Evolutionary conservation across 805 yeast species (phyloP), one percentile per base, ranked within the genome.

Genomic region (Kazachstania taianensis): DNA sequence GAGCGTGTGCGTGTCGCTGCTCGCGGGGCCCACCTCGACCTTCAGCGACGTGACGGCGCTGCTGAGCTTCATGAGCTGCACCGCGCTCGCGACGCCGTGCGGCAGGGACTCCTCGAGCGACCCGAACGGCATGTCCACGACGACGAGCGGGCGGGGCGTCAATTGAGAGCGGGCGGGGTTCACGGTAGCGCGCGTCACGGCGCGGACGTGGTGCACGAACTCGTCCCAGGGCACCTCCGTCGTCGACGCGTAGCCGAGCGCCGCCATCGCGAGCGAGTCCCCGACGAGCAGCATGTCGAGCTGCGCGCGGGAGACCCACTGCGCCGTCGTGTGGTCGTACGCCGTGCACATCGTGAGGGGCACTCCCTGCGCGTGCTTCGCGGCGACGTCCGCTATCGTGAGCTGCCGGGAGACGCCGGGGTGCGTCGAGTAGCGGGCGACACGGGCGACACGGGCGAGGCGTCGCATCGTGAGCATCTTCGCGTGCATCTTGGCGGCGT

Each of bases 51-150:
- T 44, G 2, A 57, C 52, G n/a, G 43, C 50, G 16, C 47, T 41
- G 30, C 48, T 46, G 30, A 50, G 15, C 38, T 55, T 54, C 53
- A 55, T 49, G 17, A 57, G 28, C 16, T 52, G 48, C 39, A 89
- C 70, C 0, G 83, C 89, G 44, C 85, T 82, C 44, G 52, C 83
- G 3, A 81, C 55, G 2, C 94, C 94, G 42, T 78, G 72, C 14
- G 68, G 67, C 0, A 68, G 57, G 3, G 81, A 69, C 1, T 66
- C 48, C 54, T 89, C 97, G 53, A 75, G 87, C 0, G 81, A 62
- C 0, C 97, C 97, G 61, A 81, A 87, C 2, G 97, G 94, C 49
- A 92, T 60, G 55, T 89, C 98, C 0, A 82, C 92, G 4, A 89
- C 69, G 5, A 87, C 49, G 42, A 83, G 73, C n/a, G n/a, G n/a